Base-by-base conservation (phyloP, 2,329 filamentous ascomycete species). In the Lachnellula hyalina region DNA sequence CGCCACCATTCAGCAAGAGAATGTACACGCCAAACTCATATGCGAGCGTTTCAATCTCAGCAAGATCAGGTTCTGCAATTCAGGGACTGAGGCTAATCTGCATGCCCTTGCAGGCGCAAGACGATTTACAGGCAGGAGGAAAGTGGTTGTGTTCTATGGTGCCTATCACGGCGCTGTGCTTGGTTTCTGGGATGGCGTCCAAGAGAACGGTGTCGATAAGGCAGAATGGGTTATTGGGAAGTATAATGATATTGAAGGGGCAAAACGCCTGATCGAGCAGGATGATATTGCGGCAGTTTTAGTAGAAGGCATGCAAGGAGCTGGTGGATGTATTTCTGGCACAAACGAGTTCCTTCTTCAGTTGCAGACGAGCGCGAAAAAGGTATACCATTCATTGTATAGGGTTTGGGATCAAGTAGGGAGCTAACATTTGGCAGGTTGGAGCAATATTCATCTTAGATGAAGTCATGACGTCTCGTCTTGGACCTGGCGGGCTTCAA, bases 381-480 rank as follows among this genome's bases (percentile, higher is more conserved):
- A 25, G 25, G 25, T 25, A 25, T 7, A 6, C 5, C 25, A 25
- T 25, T 25, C 25, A 25, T 25, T 5, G 25, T 25, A 25, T 25
- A 25, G 25, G 6, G 25, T 25, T 25, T 25, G 5, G 25, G 6
- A 7, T 25, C 25, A 49, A 60, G 12, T 50, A 38, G 4, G 53
- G 40, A n/a, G 58, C 63, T 9, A 51, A 58, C 7, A 25, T 55
- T 19, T 46, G 73, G 25, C 3, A 25, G 25, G 25, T 7, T 0
- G 79, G 78, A 1, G 80, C 80, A 0, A 55, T 89, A 0, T 77
- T 90, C 59, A 82, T 90, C 36, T 72, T 87, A 14, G 86, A 90
- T 65, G 86, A 90, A 69, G 85, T 89, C 5, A 85, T 87, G 78
- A 87, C 85, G 0, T 85, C 81, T 3, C 75, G 85, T 2, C 69